A percentile compares a stretch with the other conserved stretches of the same genome.
phyloP scores from a whole-genome alignment of 805 yeast genomes.

The Jamesozyma gamospora region DNA sequence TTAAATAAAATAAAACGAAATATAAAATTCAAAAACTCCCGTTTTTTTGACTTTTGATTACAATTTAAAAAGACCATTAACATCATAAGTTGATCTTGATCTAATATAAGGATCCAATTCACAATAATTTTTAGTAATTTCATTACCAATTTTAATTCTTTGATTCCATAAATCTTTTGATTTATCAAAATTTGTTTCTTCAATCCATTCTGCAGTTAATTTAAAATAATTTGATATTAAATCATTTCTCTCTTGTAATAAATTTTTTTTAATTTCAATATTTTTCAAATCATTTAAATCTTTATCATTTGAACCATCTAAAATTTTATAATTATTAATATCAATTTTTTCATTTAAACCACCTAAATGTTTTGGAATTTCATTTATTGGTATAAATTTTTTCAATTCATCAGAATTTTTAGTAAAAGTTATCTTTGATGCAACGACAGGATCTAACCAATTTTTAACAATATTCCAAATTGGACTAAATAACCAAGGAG shows the following conservation, averaged over 20 bases:
- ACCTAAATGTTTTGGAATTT: constrained; percentile 64
- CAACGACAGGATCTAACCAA: constrained; percentile 96
- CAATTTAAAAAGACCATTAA: constrained; percentile 44
- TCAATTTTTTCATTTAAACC: constrained; percentile 51
- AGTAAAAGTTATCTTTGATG: constrained; percentile 80
- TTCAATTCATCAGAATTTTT: constrained; percentile 57
- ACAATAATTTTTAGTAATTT: constrained; percentile 54
- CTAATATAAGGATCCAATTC: constrained; percentile 73
- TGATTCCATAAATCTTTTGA: constrained; percentile 42
- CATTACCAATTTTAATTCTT: constrained; percentile 42
- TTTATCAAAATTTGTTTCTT: constrained; percentile 36
- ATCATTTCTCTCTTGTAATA: constrained; percentile 44
- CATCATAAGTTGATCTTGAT: constrained; percentile 68
- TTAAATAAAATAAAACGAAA: no score
- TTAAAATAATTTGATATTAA: constrained; percentile 46
- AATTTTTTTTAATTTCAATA: constrained; percentile 34
- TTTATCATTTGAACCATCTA: constrained; percentile 50
- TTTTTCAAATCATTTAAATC: constrained; percentile 31
- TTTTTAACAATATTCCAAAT: constrained; percentile 88
- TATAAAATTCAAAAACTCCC: no score
- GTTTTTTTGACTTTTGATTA: neutral
- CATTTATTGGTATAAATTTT: constrained; percentile 46
- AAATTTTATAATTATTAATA: constrained; percentile 47
- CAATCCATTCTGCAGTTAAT: constrained; percentile 69
- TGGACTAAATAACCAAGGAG: constrained; percentile 94